Conservation (phyloP, 441 rosid species). For the Francoa sonchifolia region DNA sequence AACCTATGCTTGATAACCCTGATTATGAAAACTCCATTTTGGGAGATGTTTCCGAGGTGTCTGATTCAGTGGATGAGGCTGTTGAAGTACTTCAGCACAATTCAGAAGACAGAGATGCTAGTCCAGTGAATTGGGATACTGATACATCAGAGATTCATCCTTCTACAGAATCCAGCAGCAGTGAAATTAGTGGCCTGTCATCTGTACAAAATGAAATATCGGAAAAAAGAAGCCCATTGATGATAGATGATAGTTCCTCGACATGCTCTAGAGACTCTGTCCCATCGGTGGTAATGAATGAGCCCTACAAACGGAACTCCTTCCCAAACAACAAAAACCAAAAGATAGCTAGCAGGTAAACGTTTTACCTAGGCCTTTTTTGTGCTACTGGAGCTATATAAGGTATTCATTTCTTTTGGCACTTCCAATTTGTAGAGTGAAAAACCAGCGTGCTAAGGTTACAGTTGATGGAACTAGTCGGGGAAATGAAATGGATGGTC, state of each 20-base stretch:
- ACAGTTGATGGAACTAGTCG: conserved; percentile 29
- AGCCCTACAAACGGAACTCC: conserved; percentile 42
- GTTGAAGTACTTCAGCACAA: conserved; percentile 55
- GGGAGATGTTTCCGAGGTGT: conserved; percentile 57
- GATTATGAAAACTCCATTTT: too few relatives aligned
- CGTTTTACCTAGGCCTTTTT: conserved; percentile 1
- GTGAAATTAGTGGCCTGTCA: conserved; percentile 40
- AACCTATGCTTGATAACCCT: too few relatives aligned
- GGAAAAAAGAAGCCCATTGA: conserved; percentile 45
- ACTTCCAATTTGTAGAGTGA: conserved; percentile 37
- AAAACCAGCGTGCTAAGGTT: conserved; percentile 32
- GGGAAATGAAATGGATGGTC: conserved; percentile 39
- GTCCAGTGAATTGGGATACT: conserved; percentile 72
- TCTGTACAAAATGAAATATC: conserved; percentile 46
- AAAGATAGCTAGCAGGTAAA: conserved; percentile 60
- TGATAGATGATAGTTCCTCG: conserved; percentile 88
- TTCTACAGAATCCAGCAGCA: conserved; percentile 41
- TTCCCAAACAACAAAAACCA: conserved; percentile 37
- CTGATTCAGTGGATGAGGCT: conserved; percentile 62
- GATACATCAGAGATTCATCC: conserved; percentile 65
- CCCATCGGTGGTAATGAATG: conserved; percentile 57
- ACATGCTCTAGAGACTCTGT: conserved; percentile 93
- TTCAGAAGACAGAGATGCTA: conserved; percentile 64
- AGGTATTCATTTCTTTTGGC: conserved; percentile 9
- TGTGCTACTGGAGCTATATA: conserved; percentile 2